These are phyloP conservation scores for Gossypium thurberi DNA, from an alignment of 345 rosid species.

Conservation along the genomic window DNA sequence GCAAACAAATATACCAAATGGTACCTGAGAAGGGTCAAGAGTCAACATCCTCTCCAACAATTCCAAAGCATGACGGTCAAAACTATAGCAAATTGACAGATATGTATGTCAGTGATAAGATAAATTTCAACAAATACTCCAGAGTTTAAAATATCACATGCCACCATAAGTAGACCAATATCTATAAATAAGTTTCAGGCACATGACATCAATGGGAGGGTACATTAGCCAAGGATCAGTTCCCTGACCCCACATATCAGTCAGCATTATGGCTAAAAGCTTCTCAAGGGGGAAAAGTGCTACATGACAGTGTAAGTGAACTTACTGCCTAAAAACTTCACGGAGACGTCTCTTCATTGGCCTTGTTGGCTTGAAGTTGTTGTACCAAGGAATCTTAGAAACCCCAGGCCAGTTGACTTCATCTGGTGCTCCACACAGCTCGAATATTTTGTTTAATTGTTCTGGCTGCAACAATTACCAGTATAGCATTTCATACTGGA, in stretches of 20 bases:
- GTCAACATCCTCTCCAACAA: conserved; percentile 80
- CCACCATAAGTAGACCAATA: neutral
- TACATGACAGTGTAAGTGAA: neutral
- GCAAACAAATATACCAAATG: neutral
- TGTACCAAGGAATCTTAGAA: conserved; percentile 69
- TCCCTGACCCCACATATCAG: neutral
- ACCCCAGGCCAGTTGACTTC: conserved; percentile 74
- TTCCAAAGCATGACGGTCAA: conserved; percentile 91
- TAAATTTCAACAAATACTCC: neutral
- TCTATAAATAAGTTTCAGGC: neutral
- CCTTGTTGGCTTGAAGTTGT: conserved; percentile 64
- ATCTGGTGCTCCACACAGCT: conserved; percentile 72
- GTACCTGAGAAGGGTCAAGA: conserved; percentile 90
- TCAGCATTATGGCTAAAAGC: neutral
- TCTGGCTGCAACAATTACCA: conserved; percentile 42
- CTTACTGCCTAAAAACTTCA: conserved; percentile 81
- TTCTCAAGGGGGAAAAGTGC: neutral
- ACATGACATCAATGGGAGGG: neutral
- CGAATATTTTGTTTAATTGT: conserved; percentile 68
- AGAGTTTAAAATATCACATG: neutral
- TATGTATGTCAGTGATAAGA: conserved; percentile 4
- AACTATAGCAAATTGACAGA: conserved; percentile 25
- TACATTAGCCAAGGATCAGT: neutral
- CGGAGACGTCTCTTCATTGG: conserved; percentile 74
- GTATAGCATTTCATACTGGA: neutral